Base-by-base conservation (phyloP, 331 rosid species). In the Acacia pycnantha region DNA sequence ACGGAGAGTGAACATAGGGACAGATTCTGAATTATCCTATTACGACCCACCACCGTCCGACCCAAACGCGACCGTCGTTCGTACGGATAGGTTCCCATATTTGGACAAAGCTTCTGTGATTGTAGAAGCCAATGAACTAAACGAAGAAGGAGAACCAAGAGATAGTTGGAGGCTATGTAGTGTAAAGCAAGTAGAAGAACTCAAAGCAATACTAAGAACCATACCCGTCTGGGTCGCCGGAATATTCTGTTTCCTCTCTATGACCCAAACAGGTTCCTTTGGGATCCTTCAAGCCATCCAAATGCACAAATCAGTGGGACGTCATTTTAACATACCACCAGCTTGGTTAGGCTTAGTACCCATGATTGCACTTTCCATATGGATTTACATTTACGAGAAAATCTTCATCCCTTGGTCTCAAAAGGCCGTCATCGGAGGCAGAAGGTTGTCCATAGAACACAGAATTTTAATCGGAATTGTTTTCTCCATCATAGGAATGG, bases 241-340 rank as follows among this genome's bases (percentile, higher is more conserved):
- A 82, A 73, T 92, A n/a, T 6, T 82, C 29, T 88, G 92, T 35
- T 87, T 86, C 41, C 48, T 90, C 3, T 40, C 84, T 11, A 90
- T 87, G 94, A 79, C 68, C 14, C 97, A 92, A 80, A 80, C 85
- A 80, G 31, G 48, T n/a, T 81, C 92, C 3, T 92, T 82, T 18
- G 90, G 94, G 24, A 82, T 82, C 47, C 82, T 92, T 46, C 94
- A 91, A 83, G 86, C 89, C 10, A 14, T 87, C 33, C 92, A 91
- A 79, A 82, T 88, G 82, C 56, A 86, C 81, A 90, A 78, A 81
- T 69, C 71, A 24, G 66, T 84, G 5, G 96, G 92, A 51, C 21
- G 89, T 44, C 21, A 68, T 24, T 88, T 92, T 66, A 68, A 51
- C 26, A 33, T 92, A 70, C 97, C 97, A 48, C 92, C 92, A 33